Evolutionary conservation across 2,329 filamentous ascomycete species (phyloP), one percentile per base, ranked within the genome.

Genomic region (Phaeosphaeriaceae sp.): DNA sequence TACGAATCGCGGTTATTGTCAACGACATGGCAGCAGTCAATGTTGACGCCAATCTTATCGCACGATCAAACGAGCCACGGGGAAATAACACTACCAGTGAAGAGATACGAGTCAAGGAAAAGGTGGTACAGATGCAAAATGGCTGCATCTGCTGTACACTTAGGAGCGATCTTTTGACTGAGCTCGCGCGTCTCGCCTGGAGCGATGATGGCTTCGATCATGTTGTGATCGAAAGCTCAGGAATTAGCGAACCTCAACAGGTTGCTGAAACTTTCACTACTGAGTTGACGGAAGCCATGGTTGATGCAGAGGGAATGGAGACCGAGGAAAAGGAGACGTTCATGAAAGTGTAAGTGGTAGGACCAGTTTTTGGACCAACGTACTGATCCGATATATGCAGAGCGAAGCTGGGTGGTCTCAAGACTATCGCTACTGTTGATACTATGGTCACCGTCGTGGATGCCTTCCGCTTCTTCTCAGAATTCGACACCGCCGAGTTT

Each of bases 81-180:
- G 51, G 15, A 7, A 69, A 63, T 46, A 41, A 51, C 3, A 57
- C 10, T 17, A 48, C 46, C 5, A 51, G 51, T 0, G 60, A 59
- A 20, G 82, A 82, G 22, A 75, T 89, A 36, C 85, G 84, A 2
- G 85, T 85, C 0, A 79, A 88, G 41, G 87, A 90, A 62, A 88
- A 89, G 61, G 81, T 91, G 31, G 86, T 91, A 17, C 85, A 88
- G 10, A 82, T 91, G 54, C 88, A 91, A 67, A 91, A 91, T 60
- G 71, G 89, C 10, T 92, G 90, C 63, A 92, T 92, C 67, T 92
- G 89, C 79, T 92, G 90, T 66, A 92, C 89, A 0, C 80, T 92
- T 0, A 86, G 90, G 3, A 89, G 89, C 1, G 89, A 92, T 55
- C 76, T 92, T 1, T 82, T 92, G 0, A 86, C 89, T 58, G 89